Percentiles rank a stretch among this genome's conserved stretches.
These are phyloP conservation scores for Borovskyia barvae DNA, from an alignment of 208 protist genomes.

Conservation along the genomic window DNA sequence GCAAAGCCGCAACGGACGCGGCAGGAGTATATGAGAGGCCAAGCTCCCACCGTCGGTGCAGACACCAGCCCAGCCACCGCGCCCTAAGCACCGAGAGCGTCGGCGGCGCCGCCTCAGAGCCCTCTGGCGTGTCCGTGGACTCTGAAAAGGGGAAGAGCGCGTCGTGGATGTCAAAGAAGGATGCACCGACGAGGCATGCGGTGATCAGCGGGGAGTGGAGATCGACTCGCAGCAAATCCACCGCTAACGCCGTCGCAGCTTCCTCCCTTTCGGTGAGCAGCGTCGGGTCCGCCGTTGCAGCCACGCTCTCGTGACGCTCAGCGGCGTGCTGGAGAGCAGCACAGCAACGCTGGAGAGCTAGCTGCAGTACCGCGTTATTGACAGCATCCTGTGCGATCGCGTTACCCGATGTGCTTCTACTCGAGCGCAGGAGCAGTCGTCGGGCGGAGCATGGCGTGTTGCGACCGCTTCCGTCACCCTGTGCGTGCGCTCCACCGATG, in stretches of 20 bases:
- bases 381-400: slow-evolving; percentile 4
- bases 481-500: not conserved
- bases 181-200: not conserved
- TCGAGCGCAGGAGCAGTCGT: not conserved
- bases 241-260: slow-evolving; percentile 11
- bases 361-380: not conserved
- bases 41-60: slow-evolving; percentile 16
- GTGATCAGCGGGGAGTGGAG: not conserved
- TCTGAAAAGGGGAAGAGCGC: slow-evolving; percentile 8
- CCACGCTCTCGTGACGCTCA: not conserved
- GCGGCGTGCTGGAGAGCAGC: not conserved
- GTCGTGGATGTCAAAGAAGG: slow-evolving; percentile 22
- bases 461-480: not conserved
- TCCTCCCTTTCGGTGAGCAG: not conserved
- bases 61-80: slow-evolving; percentile 25
- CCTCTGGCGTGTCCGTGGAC: not conserved
- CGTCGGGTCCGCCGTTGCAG: not conserved
- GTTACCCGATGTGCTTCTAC: not conserved
- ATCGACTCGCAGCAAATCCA: slow-evolving; percentile 24
- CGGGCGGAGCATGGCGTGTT: not conserved
- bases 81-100: slow-evolving; percentile 20
- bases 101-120: not conserved
- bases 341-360: slow-evolving; percentile 12
- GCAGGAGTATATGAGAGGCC: not conserved
- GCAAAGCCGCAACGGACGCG: not conserved